A percentile compares a stretch with the other conserved stretches of the same genome.
Evolutionary conservation across 306 rosid species (phyloP).

Genomic region (Luffa acutangula): DNA sequence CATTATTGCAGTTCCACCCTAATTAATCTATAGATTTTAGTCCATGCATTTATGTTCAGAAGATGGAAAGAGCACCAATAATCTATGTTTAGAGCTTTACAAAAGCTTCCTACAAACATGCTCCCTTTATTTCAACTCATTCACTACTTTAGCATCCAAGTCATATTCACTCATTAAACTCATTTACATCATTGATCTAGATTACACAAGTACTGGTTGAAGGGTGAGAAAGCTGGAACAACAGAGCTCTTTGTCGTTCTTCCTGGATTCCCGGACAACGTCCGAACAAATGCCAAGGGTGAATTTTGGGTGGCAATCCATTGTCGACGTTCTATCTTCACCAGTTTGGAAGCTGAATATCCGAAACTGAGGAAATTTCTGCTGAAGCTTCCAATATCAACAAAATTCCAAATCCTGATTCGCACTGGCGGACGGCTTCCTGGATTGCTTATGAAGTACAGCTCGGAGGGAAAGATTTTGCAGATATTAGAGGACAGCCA

Average conservation of each 20-base stretch:
- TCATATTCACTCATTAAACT: background rate
- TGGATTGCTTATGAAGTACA: conserved; percentile 52
- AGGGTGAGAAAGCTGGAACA: conserved; percentile 77
- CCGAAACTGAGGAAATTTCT: conserved; percentile 51
- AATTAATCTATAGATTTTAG: background rate
- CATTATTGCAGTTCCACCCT: background rate
- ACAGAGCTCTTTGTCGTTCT: conserved; percentile 60
- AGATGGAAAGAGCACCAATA: background rate
- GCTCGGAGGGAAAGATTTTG: conserved; percentile 73
- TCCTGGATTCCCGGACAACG: conserved; percentile 88
- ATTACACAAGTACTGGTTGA: conserved; percentile 70
- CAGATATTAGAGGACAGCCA: conserved; percentile 72
- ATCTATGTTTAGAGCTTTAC: background rate
- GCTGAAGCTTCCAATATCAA: conserved; percentile 73
- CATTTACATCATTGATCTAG: conserved; percentile 29
- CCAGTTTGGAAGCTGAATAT: conserved; percentile 30
- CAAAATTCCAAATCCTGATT: conserved; percentile 42
- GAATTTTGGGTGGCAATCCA: conserved; percentile 84
- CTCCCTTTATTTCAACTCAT: too few relatives aligned
- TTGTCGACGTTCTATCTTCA: conserved; percentile 28
- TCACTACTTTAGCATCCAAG: too few relatives aligned
- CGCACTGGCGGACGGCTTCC: conserved; percentile 55
- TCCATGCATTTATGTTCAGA: background rate
- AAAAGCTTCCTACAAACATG: background rate
- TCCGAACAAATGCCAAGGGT: conserved; percentile 66